Percentiles rank a stretch among this genome's conserved stretches.
Evolutionary conservation across 441 rosid species (phyloP).

Genomic region (Pelargonium cotyledonis): DNA sequence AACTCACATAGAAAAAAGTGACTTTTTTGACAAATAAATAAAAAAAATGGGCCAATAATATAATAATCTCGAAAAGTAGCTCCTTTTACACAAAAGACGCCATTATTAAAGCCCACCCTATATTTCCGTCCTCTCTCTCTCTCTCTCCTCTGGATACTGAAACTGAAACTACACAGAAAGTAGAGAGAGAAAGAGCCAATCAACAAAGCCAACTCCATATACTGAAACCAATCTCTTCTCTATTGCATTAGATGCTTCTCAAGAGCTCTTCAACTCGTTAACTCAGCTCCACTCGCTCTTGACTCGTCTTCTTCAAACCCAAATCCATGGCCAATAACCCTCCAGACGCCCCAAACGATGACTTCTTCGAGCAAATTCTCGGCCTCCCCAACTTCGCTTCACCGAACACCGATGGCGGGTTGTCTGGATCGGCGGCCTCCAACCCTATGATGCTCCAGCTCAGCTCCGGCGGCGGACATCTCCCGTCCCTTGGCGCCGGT

Average conservation of each 20-base stretch:
- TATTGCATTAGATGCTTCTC: conserved; percentile 31
- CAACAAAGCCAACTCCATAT: background rate
- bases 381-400: conserved; percentile 62
- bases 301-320: conserved; percentile 10
- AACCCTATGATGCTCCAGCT: conserved; percentile 82
- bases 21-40: background rate
- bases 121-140: conserved; percentile 3
- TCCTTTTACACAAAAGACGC: conserved; percentile 20
- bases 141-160: background rate
- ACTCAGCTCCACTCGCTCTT: conserved; percentile 11
- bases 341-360: conserved; percentile 58
- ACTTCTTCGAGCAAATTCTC: conserved; percentile 86
- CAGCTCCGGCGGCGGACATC: conserved; percentile 65
- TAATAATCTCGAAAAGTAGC: conserved; percentile 22
- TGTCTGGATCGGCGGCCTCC: conserved; percentile 28
- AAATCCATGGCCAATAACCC: conserved; percentile 50
- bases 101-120: conserved; percentile 27
- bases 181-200: background rate
- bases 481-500: conserved; percentile 34
- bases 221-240: background rate
- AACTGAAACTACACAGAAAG: conserved; percentile 12
- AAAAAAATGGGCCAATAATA: conserved; percentile 13
- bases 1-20: too few species aligned
- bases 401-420: conserved; percentile 26
- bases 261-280: conserved; percentile 10